A percentile compares a stretch with the other conserved stretches of the same genome.
These are phyloP conservation scores for Sutorius australiensis DNA, from an alignment of 768 basidiomycete genomes.

Conservation along the genomic window DNA sequence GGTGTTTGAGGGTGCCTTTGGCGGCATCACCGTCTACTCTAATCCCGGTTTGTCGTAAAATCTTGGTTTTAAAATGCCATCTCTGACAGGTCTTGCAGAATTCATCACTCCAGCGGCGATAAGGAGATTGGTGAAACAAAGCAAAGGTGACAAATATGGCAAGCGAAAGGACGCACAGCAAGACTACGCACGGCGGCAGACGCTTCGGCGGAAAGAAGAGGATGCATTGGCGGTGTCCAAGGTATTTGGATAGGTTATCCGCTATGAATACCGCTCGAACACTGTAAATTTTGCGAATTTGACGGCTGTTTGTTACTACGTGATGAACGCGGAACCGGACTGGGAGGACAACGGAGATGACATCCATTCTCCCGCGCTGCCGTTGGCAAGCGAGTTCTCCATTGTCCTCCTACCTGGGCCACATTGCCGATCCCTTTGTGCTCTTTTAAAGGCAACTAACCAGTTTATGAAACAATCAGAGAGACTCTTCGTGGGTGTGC, in stretches of 20 bases:
- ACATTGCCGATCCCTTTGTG: slow-evolving; percentile 23
- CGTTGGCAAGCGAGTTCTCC: slow-evolving; percentile 20
- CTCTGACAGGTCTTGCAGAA: slow-evolving; percentile 46
- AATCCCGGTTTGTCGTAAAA: slow-evolving; percentile 69
- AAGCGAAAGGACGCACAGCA: slow-evolving; percentile 74
- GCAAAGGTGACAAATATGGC: slow-evolving; percentile 78
- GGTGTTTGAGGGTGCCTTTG: slow-evolving; percentile 97
- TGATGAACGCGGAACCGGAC: not conserved
- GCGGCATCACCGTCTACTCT: slow-evolving; percentile 90
- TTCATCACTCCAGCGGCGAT: slow-evolving; percentile 87
- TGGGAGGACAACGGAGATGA: slow-evolving; percentile 16
- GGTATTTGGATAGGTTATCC: slow-evolving; percentile 66
- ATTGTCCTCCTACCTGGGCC: slow-evolving; percentile 28
- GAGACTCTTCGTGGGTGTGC: not conserved
- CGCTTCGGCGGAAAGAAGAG: slow-evolving; percentile 60
- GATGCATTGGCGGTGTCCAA: slow-evolving; percentile 80
- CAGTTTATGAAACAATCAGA: slow-evolving; percentile 25
- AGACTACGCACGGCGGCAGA: slow-evolving; percentile 62
- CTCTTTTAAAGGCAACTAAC: slow-evolving; percentile 25
- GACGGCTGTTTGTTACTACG: not conserved
- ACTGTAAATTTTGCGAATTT: not conserved
- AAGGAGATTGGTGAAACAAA: slow-evolving; percentile 63
- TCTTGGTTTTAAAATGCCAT: not conserved
- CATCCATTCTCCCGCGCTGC: not conserved
- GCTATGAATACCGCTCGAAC: not conserved